These are phyloP conservation scores for Paracamarosporium sp. DNA, from an alignment of 2,329 filamentous ascomycete species.

Conservation along the genomic window DNA sequence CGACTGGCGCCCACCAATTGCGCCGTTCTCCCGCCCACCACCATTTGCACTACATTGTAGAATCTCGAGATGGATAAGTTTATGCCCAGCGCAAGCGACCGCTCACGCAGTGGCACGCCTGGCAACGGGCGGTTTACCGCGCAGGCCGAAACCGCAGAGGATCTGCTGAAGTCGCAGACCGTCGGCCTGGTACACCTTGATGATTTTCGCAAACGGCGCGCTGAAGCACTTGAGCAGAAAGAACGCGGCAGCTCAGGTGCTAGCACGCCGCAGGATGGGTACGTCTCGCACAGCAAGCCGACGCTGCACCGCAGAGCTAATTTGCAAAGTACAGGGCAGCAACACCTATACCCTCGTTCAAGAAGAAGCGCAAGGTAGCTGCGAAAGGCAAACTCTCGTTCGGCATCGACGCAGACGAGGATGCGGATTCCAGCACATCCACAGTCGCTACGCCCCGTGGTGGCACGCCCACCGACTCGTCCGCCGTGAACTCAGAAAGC, in stretches of 20 bases:
- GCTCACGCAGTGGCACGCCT: slow-evolving; percentile 25
- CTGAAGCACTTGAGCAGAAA: slow-evolving; percentile 90
- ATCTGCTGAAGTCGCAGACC: slow-evolving; percentile 82
- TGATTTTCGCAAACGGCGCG: slow-evolving; percentile 94
- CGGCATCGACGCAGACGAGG: slow-evolving; percentile 71
- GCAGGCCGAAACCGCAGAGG: slow-evolving; percentile 77
- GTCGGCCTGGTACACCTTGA: slow-evolving; percentile 91
- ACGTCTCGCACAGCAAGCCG: slow-evolving; percentile 40
- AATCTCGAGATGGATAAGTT: slow-evolving; percentile 38
- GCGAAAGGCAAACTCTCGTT: slow-evolving; percentile 72
- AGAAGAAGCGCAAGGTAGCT: slow-evolving; percentile 63
- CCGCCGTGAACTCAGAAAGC: slow-evolving; percentile 39
- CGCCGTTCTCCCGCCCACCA: background rate
- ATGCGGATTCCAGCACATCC: slow-evolving; percentile 55
- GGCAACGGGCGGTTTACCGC: slow-evolving; percentile 70
- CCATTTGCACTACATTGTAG: background rate
- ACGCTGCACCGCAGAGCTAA: slow-evolving; percentile 51
- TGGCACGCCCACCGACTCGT: slow-evolving; percentile 46
- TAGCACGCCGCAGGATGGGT: slow-evolving; percentile 66
- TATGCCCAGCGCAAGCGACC: slow-evolving; percentile 22
- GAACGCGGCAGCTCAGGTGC: slow-evolving; percentile 74
- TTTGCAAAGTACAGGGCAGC: slow-evolving; percentile 63
- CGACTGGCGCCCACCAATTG: background rate
- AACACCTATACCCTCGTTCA: slow-evolving; percentile 57
- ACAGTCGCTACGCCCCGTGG: slow-evolving; percentile 48